Percentiles rank a stretch among this genome's conserved stretches.
Evolutionary conservation across 495 filamentous ascomycete species (phyloP).

Genomic region (Xylaria bambusicola): DNA sequence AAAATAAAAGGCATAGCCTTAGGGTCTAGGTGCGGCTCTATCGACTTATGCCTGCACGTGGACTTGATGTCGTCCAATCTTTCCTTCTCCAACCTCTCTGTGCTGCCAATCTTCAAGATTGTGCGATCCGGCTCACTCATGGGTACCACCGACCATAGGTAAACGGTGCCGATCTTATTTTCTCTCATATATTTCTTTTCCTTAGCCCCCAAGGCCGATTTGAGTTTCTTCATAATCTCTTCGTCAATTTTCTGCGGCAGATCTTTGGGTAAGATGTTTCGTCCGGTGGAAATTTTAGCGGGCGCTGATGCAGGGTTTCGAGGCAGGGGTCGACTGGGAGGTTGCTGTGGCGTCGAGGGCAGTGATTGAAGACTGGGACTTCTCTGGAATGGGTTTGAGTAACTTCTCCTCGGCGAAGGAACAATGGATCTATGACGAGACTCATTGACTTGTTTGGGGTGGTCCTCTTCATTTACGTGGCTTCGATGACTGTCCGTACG

Average conservation of each 20-base stretch:
- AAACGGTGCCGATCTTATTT: not conserved
- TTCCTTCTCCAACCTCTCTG: not conserved
- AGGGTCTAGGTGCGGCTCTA: not conserved
- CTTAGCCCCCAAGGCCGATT: not conserved
- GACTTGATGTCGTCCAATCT: not conserved
- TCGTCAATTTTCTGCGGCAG: not conserved
- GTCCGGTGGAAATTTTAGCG: too few relatives aligned
- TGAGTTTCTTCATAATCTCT: not conserved
- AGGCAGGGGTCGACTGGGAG: too few relatives aligned
- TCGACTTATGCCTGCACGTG: not conserved
- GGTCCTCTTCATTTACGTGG: too few relatives aligned
- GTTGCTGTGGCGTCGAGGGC: too few relatives aligned
- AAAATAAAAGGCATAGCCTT: not conserved
- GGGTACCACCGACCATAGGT: not conserved
- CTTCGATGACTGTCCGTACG: too few relatives aligned
- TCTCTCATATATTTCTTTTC: not conserved
- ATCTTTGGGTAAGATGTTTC: too few relatives aligned
- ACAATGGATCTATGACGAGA: too few relatives aligned
- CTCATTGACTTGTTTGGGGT: too few relatives aligned
- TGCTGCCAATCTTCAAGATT: not conserved
- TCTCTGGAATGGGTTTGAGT: too few relatives aligned
- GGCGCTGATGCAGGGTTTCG: too few relatives aligned
- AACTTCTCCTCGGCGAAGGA: too few relatives aligned
- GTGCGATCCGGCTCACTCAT: not conserved
- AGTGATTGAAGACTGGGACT: too few relatives aligned